Percentiles rank a stretch among this genome's conserved stretches.
phyloP scores from a whole-genome alignment of 179 eudicot species.

The Carnegiea gigantea region DNA sequence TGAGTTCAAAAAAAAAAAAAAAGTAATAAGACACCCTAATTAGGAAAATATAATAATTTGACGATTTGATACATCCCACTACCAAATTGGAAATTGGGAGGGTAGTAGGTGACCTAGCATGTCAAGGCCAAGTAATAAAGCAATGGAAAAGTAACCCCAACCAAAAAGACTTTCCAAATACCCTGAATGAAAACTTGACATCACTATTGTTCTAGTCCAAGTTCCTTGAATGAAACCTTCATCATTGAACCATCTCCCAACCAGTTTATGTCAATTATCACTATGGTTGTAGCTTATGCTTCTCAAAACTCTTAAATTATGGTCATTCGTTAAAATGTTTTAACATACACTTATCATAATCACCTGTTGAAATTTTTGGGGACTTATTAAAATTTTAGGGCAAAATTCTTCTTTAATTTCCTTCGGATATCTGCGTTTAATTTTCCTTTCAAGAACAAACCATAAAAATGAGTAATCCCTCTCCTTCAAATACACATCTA shows the following conservation, averaged over 20 bases:
- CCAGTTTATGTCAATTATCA: background rate
- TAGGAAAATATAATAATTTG: background rate
- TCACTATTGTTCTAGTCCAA: constrained; percentile 7
- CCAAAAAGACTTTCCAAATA: constrained; percentile 2
- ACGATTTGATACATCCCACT: background rate
- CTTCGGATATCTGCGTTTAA: too few relatives aligned
- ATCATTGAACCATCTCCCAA: background rate
- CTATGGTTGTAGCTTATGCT: too few relatives aligned
- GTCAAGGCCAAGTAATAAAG: background rate
- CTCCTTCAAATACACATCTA: too few relatives aligned
- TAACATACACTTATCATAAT: too few relatives aligned
- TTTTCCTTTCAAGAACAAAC: too few relatives aligned
- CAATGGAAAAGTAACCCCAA: background rate
- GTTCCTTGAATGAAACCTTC: constrained; percentile 6
- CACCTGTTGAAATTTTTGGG: too few relatives aligned
- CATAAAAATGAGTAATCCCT: too few relatives aligned
- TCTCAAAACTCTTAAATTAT: too few relatives aligned
- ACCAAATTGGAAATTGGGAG: constrained; percentile 9
- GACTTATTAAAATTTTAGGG: too few relatives aligned
- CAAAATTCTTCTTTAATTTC: too few relatives aligned
- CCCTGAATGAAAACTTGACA: constrained; percentile 1
- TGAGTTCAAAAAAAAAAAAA: too few relatives aligned
- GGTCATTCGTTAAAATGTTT: too few relatives aligned
- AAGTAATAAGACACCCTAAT: background rate
- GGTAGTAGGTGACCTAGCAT: constrained; percentile 14